A percentile compares a stretch with the other conserved stretches of the same genome.
phyloP scores from a whole-genome alignment of 1,284 basidiomycete species.

The Moniliophthora roreri region DNA sequence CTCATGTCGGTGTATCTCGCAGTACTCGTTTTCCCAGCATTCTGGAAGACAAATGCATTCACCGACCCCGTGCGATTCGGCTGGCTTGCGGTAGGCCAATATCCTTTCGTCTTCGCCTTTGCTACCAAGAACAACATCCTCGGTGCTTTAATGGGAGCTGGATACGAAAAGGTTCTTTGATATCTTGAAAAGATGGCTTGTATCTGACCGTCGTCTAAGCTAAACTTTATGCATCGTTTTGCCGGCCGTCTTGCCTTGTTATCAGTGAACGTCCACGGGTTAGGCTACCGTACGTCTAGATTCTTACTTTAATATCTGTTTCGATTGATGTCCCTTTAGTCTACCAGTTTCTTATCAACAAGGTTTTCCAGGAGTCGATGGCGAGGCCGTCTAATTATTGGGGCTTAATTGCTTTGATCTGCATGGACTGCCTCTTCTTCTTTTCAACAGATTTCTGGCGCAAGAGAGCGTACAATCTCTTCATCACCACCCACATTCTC shows the following conservation, averaged over 20 bases:
- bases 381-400: slow-evolving; percentile 35
- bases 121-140: slow-evolving; percentile 75
- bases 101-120: slow-evolving; percentile 71
- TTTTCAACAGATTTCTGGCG: slow-evolving; percentile 52
- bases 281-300: slow-evolving; percentile 53
- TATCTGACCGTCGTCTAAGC: slow-evolving; percentile 33
- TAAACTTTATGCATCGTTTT: slow-evolving; percentile 81
- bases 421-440: slow-evolving; percentile 51
- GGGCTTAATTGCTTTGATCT: slow-evolving; percentile 52
- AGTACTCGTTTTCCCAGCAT: slow-evolving; percentile 46
- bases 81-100: slow-evolving; percentile 65
- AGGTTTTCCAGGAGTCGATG: slow-evolving; percentile 38
- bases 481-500: slow-evolving; percentile 50
- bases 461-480: slow-evolving; percentile 53
- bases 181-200: not conserved
- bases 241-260: slow-evolving; percentile 64
- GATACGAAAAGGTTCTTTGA: slow-evolving; percentile 67
- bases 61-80: slow-evolving; percentile 51
- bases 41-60: slow-evolving; percentile 57
- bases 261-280: slow-evolving; percentile 62
- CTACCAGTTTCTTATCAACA: slow-evolving; percentile 53
- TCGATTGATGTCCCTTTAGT: slow-evolving; percentile 37
- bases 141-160: slow-evolving; percentile 61
- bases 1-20: slow-evolving; percentile 50
- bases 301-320: not conserved